Evolutionary conservation across 805 yeast species (phyloP), one percentile per base, ranked within the genome.

Genomic region (Candida lessepsii): DNA sequence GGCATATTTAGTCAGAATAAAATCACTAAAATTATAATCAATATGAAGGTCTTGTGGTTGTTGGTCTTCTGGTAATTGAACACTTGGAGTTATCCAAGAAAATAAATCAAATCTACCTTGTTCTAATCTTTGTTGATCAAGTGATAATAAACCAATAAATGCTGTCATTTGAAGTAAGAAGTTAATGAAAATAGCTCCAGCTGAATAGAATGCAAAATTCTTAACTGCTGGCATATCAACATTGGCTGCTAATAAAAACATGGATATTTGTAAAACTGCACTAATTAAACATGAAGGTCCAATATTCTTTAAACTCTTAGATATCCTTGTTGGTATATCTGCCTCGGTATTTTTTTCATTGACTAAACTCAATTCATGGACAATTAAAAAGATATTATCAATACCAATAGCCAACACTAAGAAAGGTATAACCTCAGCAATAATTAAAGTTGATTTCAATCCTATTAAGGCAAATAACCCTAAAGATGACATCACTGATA

Each of bases 161-260:
- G 83, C 78, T 0, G 97, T 87, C 58, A 89, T 61, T 56, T 91
- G 98, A 21, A 91, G 66, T 0, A 79, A 30, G 1, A 91, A 81
- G 57, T 91, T 90, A 51, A 86, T 65, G 5, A 84, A 53, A 2
- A 91, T 82, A 0, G 98, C 91, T 13, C 88, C 84, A 0, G 96
- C 90, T 5, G 96, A 86, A 55, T 87, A 93, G 10, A 85, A 61
- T 0, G 99, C 97, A 70, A 91, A 91, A 60, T 90, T 93, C 47
- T 83, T 75, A 14, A 91, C 98, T 0, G 98, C 98, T 1, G 98
- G 98, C 97, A 93, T 93, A 9, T 82, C 74, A 5, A 93, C 97
- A 4, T 71, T 60, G 1, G 95, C 71, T 0, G 96, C 96, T 29
- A 91, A 65, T 6, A 79, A 61, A 53, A 91, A 89, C 53, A 96